Evolutionary conservation across 2,329 filamentous ascomycete species (phyloP), one percentile per base, ranked within the genome.

Genomic region (Penicillium vulpinum): DNA sequence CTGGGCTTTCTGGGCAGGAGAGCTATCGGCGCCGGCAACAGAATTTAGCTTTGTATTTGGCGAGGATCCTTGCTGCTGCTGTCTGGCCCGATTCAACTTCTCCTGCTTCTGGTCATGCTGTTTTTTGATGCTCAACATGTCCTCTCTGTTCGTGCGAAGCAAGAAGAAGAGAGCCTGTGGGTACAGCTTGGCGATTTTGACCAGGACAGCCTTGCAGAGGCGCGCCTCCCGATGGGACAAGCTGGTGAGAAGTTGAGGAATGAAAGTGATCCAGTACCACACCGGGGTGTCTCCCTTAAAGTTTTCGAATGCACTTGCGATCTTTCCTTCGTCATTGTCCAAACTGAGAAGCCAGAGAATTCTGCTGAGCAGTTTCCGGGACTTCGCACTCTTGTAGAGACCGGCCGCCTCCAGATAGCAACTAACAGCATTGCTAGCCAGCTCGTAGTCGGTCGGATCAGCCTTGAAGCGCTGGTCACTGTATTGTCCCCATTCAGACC

Each of bases 201-300:
- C 84, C 18, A 99, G 83, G 48, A 99, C 91, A 49, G 86, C 85
- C 71, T 94, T 89, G 43, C 93, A 90, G 46, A 95, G 88, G 5
- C 87, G 86, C 13, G 92, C 93, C 75, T 99, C 95, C 66, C 93
- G 92, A 70, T 97, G 88, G 2, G 90, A 91, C 49, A 99, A 82
- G 51, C 93, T 94, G 41, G 91, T 93, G 31, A 99, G 85, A 40
- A 99, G 83, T 75, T 99, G 94, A 18, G 94, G 94, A 62, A 99
- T 97, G 73, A 96, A 99, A 0, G 93, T 97, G 65, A 97, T 97
- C 94, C 94, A 99, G 77, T 97, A 99, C 94, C 94, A 99, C 13
- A 96, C 91, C 0, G 92, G 92, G 2, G 92, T 96, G 66, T 99
- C 95, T 50, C 94, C 94, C 80, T 97, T 97, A 79, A 94, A 99